Evolutionary conservation across 2,329 filamentous ascomycete genomes (phyloP).

Genomic region (Emydomyces testavorans): DNA sequence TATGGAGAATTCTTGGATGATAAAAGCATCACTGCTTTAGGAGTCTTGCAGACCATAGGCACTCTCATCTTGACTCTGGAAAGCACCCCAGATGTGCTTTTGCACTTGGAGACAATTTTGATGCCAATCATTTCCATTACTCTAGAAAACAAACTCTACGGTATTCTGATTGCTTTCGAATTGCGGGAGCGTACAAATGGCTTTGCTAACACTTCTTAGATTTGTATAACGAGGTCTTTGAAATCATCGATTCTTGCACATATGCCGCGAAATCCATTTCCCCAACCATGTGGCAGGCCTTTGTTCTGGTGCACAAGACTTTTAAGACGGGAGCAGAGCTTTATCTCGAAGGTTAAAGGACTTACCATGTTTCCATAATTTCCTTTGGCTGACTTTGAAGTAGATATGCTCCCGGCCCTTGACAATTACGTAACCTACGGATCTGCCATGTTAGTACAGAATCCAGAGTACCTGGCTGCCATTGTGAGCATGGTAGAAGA

Average conservation of each 20-base stretch:
- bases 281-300: slow-evolving; percentile 95
- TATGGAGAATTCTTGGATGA: slow-evolving; percentile 92
- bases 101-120: slow-evolving; percentile 87
- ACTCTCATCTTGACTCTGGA: slow-evolving; percentile 93
- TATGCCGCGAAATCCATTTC: slow-evolving; percentile 95
- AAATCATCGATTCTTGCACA: slow-evolving; percentile 98
- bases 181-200: not conserved
- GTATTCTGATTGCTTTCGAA: slow-evolving; percentile 30
- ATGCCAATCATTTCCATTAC: slow-evolving; percentile 97
- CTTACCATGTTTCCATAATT: not conserved
- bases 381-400: slow-evolving; percentile 11
- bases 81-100: slow-evolving; percentile 87
- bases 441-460: slow-evolving; percentile 64
- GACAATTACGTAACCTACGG: slow-evolving; percentile 98
- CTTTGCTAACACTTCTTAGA: slow-evolving; percentile 39
- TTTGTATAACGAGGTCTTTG: slow-evolving; percentile 94
- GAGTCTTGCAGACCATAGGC: slow-evolving; percentile 93
- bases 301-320: slow-evolving; percentile 89
- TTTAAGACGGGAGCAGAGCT: slow-evolving; percentile 96
- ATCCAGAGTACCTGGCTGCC: slow-evolving; percentile 74
- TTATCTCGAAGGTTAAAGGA: slow-evolving; percentile 60
- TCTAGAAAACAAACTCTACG: slow-evolving; percentile 93
- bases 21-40: slow-evolving; percentile 94
- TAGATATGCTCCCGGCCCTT: slow-evolving; percentile 90
- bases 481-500: slow-evolving; percentile 89